These are phyloP conservation scores for Beauveria australis DNA, from an alignment of 2,329 filamentous ascomycete species.

Conservation along the genomic window DNA sequence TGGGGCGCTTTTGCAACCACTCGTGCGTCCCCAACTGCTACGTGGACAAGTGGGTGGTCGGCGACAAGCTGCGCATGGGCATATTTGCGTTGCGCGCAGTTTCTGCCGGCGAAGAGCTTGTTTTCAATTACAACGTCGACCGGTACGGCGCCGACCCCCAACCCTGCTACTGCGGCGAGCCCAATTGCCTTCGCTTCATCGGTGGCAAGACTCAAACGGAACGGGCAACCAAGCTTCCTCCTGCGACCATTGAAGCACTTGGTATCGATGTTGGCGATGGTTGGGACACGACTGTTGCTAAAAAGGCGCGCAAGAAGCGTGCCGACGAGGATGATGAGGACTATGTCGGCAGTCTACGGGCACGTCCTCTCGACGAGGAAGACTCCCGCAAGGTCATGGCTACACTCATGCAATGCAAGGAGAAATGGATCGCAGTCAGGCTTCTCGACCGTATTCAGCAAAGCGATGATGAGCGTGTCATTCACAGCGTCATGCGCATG, in stretches of 20 bases:
- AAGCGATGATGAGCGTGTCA: slow-evolving; percentile 78
- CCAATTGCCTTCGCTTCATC: slow-evolving; percentile 92
- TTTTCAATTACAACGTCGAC: slow-evolving; percentile 99
- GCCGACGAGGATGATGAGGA: slow-evolving; percentile 86
- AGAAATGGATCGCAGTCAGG: slow-evolving; percentile 99
- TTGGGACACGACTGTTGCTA: slow-evolving; percentile 85
- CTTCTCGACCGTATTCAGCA: slow-evolving; percentile 80
- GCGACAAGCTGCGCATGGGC: slow-evolving; percentile 95
- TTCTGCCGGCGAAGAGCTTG: slow-evolving; percentile 83
- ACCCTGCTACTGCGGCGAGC: slow-evolving; percentile 91
- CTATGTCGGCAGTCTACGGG: slow-evolving; percentile 83
- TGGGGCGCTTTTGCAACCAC: slow-evolving; percentile 97
- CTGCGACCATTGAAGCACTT: slow-evolving; percentile 85
- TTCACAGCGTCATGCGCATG: slow-evolving; percentile 86
- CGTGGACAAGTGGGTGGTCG: slow-evolving; percentile 98
- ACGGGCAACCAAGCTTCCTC: slow-evolving; percentile 82
- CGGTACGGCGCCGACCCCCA: slow-evolving; percentile 95
- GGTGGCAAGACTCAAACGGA: slow-evolving; percentile 97
- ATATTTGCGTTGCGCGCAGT: slow-evolving; percentile 88
- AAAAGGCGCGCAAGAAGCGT: slow-evolving; percentile 90
- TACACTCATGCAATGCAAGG: slow-evolving; percentile 92
- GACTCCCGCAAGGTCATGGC: slow-evolving; percentile 94
- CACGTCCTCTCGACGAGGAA: slow-evolving; percentile 69
- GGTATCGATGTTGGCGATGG: slow-evolving; percentile 88
- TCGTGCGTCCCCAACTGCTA: slow-evolving; percentile 99